A percentile compares a stretch with the other conserved stretches of the same genome.
Evolutionary conservation across 2,329 filamentous ascomycete genomes (phyloP).

Genomic region (Zymoseptoria pseudotritici): DNA sequence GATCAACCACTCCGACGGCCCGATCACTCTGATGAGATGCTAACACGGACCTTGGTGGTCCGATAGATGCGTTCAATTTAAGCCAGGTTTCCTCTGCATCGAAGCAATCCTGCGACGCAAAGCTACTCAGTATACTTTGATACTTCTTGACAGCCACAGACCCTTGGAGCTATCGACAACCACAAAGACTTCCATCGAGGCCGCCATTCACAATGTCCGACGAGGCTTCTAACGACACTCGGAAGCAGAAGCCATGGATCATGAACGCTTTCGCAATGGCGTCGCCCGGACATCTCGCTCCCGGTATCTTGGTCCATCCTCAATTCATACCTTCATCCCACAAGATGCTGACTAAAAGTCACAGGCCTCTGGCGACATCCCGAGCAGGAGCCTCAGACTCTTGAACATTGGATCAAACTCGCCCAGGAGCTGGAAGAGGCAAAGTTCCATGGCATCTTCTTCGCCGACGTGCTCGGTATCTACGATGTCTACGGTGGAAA

Average conservation of each 20-base stretch:
- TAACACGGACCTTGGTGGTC: background rate
- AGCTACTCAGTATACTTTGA: background rate
- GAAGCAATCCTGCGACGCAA: background rate
- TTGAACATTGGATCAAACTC: conserved; percentile 42
- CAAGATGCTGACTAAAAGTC: background rate
- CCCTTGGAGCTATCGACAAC: background rate
- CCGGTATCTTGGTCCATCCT: conserved; percentile 23
- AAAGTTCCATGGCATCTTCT: conserved; percentile 46
- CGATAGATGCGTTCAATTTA: background rate
- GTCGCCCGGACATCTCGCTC: conserved; percentile 39
- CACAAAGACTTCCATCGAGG: background rate
- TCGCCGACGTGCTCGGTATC: conserved; percentile 43
- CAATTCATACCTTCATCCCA: background rate
- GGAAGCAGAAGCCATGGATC: conserved; percentile 33
- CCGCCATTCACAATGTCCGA: background rate
- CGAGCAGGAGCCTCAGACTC: conserved; percentile 32
- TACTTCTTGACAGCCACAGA: background rate
- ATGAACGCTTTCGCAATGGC: conserved; percentile 45
- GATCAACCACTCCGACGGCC: background rate
- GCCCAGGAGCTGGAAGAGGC: conserved; percentile 43
- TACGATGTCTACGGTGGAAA: conserved; percentile 41
- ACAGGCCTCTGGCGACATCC: conserved; percentile 27
- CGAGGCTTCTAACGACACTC: background rate
- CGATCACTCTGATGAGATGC: background rate
- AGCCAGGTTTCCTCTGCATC: background rate